Percentiles rank a stretch among this genome's conserved stretches.
Conservation (phyloP, 495 filamentous ascomycete genomes). For the Massariosphaeria phaeospora region DNA sequence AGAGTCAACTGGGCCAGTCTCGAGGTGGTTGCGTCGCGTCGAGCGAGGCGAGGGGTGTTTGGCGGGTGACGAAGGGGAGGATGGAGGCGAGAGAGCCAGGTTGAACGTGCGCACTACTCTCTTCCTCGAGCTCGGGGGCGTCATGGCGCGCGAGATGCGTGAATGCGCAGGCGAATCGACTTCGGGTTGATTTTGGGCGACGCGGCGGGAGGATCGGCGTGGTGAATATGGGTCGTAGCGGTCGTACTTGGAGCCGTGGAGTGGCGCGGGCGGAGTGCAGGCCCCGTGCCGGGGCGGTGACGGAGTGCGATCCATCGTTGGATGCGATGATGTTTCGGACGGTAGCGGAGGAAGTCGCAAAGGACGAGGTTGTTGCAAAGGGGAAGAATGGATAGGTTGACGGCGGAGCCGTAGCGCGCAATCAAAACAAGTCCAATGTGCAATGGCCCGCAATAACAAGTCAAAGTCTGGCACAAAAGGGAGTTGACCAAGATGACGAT, state of each 20-base stretch:
- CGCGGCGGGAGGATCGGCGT: conserved; percentile 50
- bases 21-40: conserved; percentile 12
- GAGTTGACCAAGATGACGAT: not conserved
- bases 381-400: not conserved
- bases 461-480: not conserved
- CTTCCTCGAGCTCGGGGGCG: conserved; percentile 33
- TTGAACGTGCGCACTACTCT: conserved; percentile 26
- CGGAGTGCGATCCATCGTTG: conserved; percentile 62
- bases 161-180: not conserved
- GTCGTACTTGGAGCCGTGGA: conserved; percentile 63
- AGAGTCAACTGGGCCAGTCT: conserved; percentile 15
- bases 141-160: conserved; percentile 24
- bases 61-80: conserved; percentile 49
- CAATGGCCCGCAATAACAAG: not conserved
- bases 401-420: not conserved
- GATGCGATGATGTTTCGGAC: no score
- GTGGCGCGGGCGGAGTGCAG: conserved; percentile 67
- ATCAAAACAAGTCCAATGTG: conserved; percentile 19
- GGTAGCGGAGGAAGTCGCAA: no score
- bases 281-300: conserved; percentile 54
- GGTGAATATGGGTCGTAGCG: conserved; percentile 64
- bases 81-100: conserved; percentile 45
- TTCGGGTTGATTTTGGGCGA: conserved; percentile 27
- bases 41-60: conserved; percentile 33
- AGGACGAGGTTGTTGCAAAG: conserved; percentile 21